A percentile compares a stretch with the other conserved stretches of the same genome.
These are phyloP conservation scores for Carex kokanica DNA, from an alignment of 176 grass and related monocot genomes.

Conservation along the genomic window DNA sequence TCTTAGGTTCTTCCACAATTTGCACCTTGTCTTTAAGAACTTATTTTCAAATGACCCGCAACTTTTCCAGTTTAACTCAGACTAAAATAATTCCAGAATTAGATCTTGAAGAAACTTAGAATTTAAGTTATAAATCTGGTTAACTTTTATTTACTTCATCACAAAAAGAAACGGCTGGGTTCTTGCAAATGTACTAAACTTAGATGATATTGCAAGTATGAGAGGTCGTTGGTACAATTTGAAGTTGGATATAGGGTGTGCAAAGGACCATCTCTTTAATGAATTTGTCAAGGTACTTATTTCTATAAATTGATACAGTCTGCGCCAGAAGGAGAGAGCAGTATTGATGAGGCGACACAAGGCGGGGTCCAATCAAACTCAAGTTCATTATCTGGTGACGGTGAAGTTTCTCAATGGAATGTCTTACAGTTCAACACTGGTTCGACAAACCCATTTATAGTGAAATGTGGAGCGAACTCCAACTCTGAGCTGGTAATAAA, in stretches of 20 bases:
- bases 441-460: slow-evolving; percentile 78
- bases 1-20: not conserved
- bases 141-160: not conserved
- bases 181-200: not conserved
- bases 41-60: not conserved
- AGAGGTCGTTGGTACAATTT: not conserved
- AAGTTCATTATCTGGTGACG: slow-evolving; percentile 45
- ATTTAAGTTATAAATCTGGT: not conserved
- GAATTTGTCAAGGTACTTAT: not conserved
- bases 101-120: not conserved
- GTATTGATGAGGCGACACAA: slow-evolving; percentile 36
- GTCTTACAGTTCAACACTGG: slow-evolving; percentile 95
- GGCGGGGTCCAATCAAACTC: slow-evolving; percentile 40
- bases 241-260: not conserved
- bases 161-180: not conserved
- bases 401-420: slow-evolving; percentile 92
- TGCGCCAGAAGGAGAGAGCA: slow-evolving; percentile 55
- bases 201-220: not conserved
- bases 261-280: not conserved
- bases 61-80: not conserved
- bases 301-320: slow-evolving; percentile 49
- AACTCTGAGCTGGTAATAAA: slow-evolving; percentile 84
- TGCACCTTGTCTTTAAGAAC: not conserved
- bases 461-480: slow-evolving; percentile 95
- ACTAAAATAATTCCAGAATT: not conserved